A percentile compares a stretch with the other conserved stretches of the same genome.
These are phyloP conservation scores for Rhodotorula kratochvilovae DNA, from an alignment of 768 basidiomycete species.

Conservation along the genomic window DNA sequence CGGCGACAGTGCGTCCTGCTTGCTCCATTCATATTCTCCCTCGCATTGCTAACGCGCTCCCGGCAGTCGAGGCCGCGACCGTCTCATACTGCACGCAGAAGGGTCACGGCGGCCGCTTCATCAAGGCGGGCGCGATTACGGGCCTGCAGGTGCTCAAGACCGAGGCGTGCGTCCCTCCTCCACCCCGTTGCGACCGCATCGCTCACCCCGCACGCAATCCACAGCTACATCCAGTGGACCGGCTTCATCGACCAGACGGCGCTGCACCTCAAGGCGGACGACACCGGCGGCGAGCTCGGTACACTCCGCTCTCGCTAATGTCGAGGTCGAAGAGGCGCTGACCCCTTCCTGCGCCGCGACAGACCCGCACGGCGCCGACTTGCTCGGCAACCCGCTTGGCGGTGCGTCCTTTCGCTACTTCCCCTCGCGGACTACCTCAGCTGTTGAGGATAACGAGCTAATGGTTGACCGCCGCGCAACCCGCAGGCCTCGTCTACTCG, in stretches of 20 bases:
- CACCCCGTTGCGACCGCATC: background rate
- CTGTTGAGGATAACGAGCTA: too few species aligned
- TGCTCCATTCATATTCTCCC: too few species aligned
- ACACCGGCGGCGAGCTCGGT: slow-evolving; percentile 61
- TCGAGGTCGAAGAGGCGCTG: background rate
- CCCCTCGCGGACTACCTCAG: background rate
- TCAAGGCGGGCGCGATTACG: slow-evolving; percentile 59
- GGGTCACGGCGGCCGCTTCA: slow-evolving; percentile 64
- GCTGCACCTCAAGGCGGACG: slow-evolving; percentile 55
- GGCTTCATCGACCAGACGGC: slow-evolving; percentile 61
- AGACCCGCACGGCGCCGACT: slow-evolving; percentile 65
- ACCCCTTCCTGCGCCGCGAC: background rate
- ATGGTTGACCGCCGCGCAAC: too few species aligned
- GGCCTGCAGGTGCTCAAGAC: slow-evolving; percentile 50
- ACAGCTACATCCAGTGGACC: slow-evolving; percentile 49
- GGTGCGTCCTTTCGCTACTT: background rate
- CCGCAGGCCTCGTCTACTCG: slow-evolving; percentile 16
- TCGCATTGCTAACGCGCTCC: too few species aligned
- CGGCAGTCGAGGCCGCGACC: slow-evolving; percentile 26
- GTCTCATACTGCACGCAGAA: slow-evolving; percentile 42
- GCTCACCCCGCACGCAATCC: background rate
- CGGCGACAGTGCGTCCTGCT: background rate
- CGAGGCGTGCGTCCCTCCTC: slow-evolving; percentile 2
- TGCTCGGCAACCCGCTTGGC: slow-evolving; percentile 57
- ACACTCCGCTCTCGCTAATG: background rate